Percentiles rank a stretch among this genome's conserved stretches.
Conservation (phyloP, 306 rosid genomes). For the Oxytropis ochrocephala region DNA sequence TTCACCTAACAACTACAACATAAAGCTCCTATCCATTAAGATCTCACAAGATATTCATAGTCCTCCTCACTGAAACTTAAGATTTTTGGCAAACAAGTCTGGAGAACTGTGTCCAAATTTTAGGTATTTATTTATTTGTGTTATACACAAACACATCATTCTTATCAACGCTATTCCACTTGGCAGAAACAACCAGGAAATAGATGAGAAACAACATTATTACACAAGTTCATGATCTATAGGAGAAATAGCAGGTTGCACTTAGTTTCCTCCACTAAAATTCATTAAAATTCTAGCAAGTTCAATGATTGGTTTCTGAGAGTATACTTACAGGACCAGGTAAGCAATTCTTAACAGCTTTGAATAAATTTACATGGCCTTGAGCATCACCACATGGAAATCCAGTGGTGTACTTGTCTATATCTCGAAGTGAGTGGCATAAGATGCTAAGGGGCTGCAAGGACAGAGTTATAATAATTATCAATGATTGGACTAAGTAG, state of each 20-base stretch:
- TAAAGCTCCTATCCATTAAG: neutral
- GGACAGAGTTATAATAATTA: neutral
- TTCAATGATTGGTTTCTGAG: neutral
- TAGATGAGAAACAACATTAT: slow-evolving; percentile 2
- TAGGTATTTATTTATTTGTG: neutral
- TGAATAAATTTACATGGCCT: slow-evolving; percentile 76
- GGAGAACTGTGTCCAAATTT: neutral
- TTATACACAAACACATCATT: neutral
- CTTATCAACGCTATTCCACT: neutral
- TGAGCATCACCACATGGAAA: slow-evolving; percentile 87
- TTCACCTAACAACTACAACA: slow-evolving; percentile 1
- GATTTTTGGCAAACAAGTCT: slow-evolving; percentile 4
- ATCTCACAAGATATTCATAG: neutral
- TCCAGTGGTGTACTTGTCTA: slow-evolving; percentile 78
- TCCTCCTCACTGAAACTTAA: neutral
- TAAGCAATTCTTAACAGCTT: slow-evolving; percentile 73
- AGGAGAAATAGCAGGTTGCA: neutral
- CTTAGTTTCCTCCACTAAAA: neutral
- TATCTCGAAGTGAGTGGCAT: slow-evolving; percentile 89
- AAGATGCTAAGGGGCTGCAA: slow-evolving; percentile 90
- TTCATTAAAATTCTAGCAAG: neutral
- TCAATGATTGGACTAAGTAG: neutral
- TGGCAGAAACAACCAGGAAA: neutral
- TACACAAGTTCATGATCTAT: neutral
- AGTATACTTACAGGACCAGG: slow-evolving; percentile 94